Evolutionary conservation across 768 basidiomycete genomes (phyloP).

Genomic region (Imleria badia): DNA sequence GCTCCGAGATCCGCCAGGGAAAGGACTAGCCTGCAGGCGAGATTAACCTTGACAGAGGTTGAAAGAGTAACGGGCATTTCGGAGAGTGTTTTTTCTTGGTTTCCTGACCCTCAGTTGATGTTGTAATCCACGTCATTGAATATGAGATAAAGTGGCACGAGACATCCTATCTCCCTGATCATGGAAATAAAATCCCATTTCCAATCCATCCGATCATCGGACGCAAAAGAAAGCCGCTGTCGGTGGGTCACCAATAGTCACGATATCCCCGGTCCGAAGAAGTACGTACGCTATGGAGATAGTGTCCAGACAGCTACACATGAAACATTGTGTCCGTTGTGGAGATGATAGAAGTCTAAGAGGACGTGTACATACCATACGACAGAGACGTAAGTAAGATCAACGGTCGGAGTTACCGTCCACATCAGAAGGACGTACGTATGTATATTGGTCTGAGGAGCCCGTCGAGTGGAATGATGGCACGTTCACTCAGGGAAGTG

Average conservation of each 20-base stretch:
- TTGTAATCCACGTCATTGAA: constrained; percentile 20
- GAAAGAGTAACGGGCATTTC: constrained; percentile 16
- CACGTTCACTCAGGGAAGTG: constrained; percentile 1
- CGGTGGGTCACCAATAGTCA: constrained; percentile 9
- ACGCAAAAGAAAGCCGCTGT: constrained; percentile 10
- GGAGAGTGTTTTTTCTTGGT: constrained; percentile 5
- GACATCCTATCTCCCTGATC: constrained; percentile 6
- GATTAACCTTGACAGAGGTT: constrained; percentile 26
- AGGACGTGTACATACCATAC: constrained; percentile 10
- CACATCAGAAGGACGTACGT: background rate
- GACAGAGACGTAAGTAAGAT: constrained; percentile 16
- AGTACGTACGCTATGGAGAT: constrained; percentile 23
- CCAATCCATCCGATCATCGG: constrained; percentile 20
- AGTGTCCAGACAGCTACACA: constrained; percentile 7
- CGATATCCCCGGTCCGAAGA: constrained; percentile 13
- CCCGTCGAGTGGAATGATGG: background rate
- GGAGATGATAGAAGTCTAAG: constrained; percentile 7
- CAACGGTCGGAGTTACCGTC: constrained; percentile 5
- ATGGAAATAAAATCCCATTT: constrained; percentile 14
- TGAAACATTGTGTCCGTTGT: constrained; percentile 5
- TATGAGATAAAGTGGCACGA: constrained; percentile 22
- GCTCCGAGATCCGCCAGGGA: constrained; percentile 15
- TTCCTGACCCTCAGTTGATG: constrained; percentile 12
- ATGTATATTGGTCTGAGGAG: background rate
- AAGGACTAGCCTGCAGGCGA: constrained; percentile 5